Percentiles rank a stretch among this genome's conserved stretches.
Conservation (phyloP, 768 basidiomycete species). For the Amanita phalloides region DNA sequence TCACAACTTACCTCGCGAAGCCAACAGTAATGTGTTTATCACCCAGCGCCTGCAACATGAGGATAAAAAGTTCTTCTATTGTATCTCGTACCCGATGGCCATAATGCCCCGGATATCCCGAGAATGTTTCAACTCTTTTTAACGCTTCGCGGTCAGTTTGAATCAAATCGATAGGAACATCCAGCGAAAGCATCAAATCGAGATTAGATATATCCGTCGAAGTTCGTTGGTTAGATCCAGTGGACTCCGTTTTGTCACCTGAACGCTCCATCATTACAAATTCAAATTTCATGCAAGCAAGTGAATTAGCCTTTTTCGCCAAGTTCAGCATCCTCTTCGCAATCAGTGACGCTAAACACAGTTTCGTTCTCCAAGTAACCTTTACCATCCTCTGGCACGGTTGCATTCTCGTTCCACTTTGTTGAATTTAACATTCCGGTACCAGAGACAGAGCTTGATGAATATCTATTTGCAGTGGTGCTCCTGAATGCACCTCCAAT, state of each 20-base stretch:
- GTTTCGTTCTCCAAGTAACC: conserved; percentile 29
- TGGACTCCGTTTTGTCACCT: background rate
- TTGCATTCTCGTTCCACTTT: conserved; percentile 52
- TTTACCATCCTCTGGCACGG: conserved; percentile 21
- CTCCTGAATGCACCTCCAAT: conserved; percentile 60
- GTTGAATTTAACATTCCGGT: conserved; percentile 87
- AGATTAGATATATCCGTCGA: conserved; percentile 30
- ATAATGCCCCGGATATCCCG: conserved; percentile 76
- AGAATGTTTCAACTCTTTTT: conserved; percentile 88
- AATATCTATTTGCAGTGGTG: conserved; percentile 67
- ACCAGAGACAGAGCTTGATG: conserved; percentile 36
- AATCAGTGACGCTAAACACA: conserved; percentile 39
- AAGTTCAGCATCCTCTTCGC: conserved; percentile 12
- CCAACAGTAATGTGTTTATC: conserved; percentile 75
- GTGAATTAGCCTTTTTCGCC: background rate
- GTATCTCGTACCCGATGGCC: conserved; percentile 86
- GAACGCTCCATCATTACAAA: too few species aligned
- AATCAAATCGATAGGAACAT: conserved; percentile 84
- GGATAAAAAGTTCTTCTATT: conserved; percentile 87
- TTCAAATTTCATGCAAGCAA: background rate
- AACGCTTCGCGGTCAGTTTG: conserved; percentile 87
- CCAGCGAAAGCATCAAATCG: conserved; percentile 85
- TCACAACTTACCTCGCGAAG: conserved; percentile 53
- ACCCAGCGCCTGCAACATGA: conserved; percentile 68
- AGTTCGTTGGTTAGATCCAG: background rate